Conservation (phyloP, 148 eudicot genomes). For the Chenopodium suecicum region DNA sequence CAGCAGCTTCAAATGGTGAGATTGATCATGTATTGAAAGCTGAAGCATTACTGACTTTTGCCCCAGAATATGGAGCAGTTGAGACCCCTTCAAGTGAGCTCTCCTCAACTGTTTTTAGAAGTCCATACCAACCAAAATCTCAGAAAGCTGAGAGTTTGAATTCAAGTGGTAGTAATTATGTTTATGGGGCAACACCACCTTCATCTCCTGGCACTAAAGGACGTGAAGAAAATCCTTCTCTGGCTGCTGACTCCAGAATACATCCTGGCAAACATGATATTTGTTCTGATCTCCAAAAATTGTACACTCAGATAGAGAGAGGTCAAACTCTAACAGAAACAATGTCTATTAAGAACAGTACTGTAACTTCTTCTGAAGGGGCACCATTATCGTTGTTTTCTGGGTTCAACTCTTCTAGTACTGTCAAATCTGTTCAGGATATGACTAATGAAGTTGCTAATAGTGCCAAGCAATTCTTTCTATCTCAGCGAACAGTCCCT, state of each 20-base stretch:
- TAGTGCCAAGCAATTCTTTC: conserved; percentile 41
- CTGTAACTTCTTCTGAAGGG: conserved; percentile 36
- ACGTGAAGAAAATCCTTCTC: conserved; percentile 49
- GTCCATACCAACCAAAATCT: conserved; percentile 78
- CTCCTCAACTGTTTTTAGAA: conserved; percentile 65
- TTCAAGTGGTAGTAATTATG: conserved; percentile 69
- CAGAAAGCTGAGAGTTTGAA: conserved; percentile 63
- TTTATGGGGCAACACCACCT: conserved; percentile 90
- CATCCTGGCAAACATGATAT: conserved; percentile 47
- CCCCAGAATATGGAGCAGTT: conserved; percentile 94
- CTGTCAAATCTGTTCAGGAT: conserved; percentile 36
- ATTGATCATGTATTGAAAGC: conserved; percentile 78
- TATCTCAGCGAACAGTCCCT: conserved; percentile 60
- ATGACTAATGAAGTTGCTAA: conserved; percentile 38
- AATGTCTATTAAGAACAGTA: conserved; percentile 33
- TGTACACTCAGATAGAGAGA: conserved; percentile 60
- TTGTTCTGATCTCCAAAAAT: conserved; percentile 40
- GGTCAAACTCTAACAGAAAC: conserved; percentile 42
- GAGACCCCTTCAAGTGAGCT: conserved; percentile 65
- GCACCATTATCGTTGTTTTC: conserved; percentile 40
- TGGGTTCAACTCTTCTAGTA: conserved; percentile 43
- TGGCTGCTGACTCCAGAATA: conserved; percentile 43
- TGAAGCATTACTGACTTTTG: conserved; percentile 91
- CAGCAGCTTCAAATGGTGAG: conserved; percentile 54
- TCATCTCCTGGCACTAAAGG: conserved; percentile 60